Percentiles rank a stretch among this genome's conserved stretches.
phyloP scores from a whole-genome alignment of 2,329 filamentous ascomycete genomes.

The Verticillium zaregamsianum region DNA sequence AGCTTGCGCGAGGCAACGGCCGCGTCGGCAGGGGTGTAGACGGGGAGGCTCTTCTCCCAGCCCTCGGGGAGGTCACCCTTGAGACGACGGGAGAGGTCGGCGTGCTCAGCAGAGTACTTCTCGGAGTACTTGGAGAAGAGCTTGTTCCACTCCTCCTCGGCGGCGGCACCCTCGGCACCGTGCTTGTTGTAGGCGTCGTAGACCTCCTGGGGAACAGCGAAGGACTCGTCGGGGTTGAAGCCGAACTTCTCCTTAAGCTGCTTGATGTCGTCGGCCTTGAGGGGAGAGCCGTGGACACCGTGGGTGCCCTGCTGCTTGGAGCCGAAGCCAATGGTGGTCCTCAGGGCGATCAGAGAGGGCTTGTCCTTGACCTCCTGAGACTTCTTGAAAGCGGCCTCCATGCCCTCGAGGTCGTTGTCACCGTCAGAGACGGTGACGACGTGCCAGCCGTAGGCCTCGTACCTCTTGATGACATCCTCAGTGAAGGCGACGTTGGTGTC shows the following conservation, averaged over 20 bases:
- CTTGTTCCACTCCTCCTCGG: conserved; percentile 93
- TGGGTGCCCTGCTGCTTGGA: conserved; percentile 90
- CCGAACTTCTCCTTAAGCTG: conserved; percentile 93
- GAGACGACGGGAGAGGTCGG: conserved; percentile 77
- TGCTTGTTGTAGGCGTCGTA: conserved; percentile 88
- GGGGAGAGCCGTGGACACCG: conserved; percentile 91
- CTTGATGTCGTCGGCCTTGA: conserved; percentile 92
- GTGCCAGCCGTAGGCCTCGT: conserved; percentile 98
- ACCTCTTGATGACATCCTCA: conserved; percentile 91
- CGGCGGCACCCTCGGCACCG: conserved; percentile 78
- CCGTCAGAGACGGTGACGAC: conserved; percentile 79
- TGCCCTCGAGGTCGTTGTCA: conserved; percentile 80
- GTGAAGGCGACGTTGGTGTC: conserved; percentile 96
- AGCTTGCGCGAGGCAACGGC: conserved; percentile 94
- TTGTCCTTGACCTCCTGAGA: conserved; percentile 89
- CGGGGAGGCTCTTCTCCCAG: conserved; percentile 91
- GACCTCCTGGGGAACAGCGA: conserved; percentile 90
- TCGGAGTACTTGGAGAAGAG: conserved; percentile 81
- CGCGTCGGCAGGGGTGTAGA: conserved; percentile 80
- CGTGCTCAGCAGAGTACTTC: conserved; percentile 73
- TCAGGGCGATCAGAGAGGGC: conserved; percentile 94
- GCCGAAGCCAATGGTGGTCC: conserved; percentile 95
- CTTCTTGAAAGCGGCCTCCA: conserved; percentile 83
- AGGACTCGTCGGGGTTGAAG: conserved; percentile 91
- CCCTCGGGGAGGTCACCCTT: conserved; percentile 83